Base-by-base conservation (phyloP, 1,284 basidiomycete species). In the Agroathelia rolfsii region DNA sequence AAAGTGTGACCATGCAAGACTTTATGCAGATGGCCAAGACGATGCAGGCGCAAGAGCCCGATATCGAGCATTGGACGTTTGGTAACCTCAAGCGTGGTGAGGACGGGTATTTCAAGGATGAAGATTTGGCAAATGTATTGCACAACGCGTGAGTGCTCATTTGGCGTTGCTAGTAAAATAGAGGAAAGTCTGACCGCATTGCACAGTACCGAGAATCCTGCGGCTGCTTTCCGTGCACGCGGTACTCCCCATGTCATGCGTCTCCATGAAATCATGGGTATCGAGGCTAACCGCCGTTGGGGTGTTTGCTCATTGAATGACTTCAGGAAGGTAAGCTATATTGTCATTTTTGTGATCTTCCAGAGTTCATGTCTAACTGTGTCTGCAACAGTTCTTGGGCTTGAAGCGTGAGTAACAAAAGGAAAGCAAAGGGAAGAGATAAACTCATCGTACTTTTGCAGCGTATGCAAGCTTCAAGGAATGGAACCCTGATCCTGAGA, bases 261-360 rank as follows among this genome's bases (percentile, higher is more conserved):
- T 34, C 54, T 87, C 16, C 72, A 87, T 41, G 86, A 89, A 51
- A 67, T 87, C 28, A 80, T 90, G 74, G 80, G 83, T 31, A 85
- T 89, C 37, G 74, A 82, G 45, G 68, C 80, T 41, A 80, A 73
- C 44, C 66, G 86, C 16, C 48, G 53, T n/a, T 90, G 86, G 86
- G 82, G 83, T 28, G 72, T 79, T 21, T 89, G 85, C 50, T 79
- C 81, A 3, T 52, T 92, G 43, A 92, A 92, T 47, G 87, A 92
- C 45, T 90, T 90, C 59, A 67, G 86, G 37, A 72, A 70, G 62
- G 75, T 72, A 33, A 34, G 58, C 30, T 18, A 23, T 11, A n/a
- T 8, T 19, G 17, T 35, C 17, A 22, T 28, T 24, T 14, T 14
- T 35, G 9, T 26, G 6, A 12, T 17, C 8, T 12, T 9, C 2